Evolutionary conservation across 2,329 filamentous ascomycete genomes (phyloP).

Genomic region (Parasarocladium wereldwijsianum): DNA sequence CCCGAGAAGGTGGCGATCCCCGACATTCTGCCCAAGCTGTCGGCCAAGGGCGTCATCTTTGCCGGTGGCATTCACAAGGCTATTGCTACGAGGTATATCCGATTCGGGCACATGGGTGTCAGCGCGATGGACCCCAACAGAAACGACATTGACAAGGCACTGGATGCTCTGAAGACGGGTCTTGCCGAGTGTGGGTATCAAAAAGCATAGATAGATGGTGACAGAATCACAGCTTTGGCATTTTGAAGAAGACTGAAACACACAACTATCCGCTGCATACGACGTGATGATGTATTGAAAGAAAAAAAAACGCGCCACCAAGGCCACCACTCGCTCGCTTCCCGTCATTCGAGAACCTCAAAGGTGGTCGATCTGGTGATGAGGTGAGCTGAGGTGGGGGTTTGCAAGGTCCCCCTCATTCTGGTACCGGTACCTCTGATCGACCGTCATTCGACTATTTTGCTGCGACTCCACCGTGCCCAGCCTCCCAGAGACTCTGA

Average conservation of each 20-base stretch:
- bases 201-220: slow-evolving; percentile 16
- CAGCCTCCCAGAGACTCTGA: too few relatives aligned
- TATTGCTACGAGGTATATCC: slow-evolving; percentile 83
- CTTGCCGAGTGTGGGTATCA: slow-evolving; percentile 59
- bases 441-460: too few relatives aligned
- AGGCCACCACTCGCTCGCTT: neutral
- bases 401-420: too few relatives aligned
- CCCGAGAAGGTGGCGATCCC: slow-evolving; percentile 70
- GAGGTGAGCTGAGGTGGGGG: too few relatives aligned
- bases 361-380: too few relatives aligned
- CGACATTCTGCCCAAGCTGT: slow-evolving; percentile 70
- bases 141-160: slow-evolving; percentile 70
- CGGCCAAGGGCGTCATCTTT: slow-evolving; percentile 83
- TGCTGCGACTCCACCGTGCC: too few relatives aligned
- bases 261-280: too few relatives aligned
- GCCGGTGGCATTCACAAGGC: slow-evolving; percentile 94
- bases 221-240: too few relatives aligned
- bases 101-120: slow-evolving; percentile 96
- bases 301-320: too few relatives aligned
- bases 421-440: too few relatives aligned
- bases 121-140: slow-evolving; percentile 66
- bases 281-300: too few relatives aligned
- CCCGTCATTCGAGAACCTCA: too few relatives aligned
- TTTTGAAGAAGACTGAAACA: neutral
- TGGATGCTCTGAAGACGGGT: slow-evolving; percentile 61